Base-by-base conservation (phyloP, 2,329 filamentous ascomycete species). In the Paracoccidioides lutzii region DNA sequence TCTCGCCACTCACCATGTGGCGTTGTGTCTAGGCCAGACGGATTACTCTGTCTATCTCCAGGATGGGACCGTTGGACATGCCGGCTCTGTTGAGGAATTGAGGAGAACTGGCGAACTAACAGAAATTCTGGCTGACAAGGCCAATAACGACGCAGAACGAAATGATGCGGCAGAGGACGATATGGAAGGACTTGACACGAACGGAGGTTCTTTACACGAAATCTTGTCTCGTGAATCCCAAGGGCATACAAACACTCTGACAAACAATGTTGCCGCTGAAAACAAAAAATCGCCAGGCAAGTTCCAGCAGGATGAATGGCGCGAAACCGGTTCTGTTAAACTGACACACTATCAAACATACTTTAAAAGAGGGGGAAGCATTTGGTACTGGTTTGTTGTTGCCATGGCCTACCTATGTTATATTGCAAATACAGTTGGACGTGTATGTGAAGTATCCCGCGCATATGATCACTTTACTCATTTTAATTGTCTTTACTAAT, bases 1-100 rank as follows among this genome's bases (percentile, higher is more conserved):
- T 50, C 73, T 93, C 3, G 88, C 90, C 32, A 93, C 88, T 0
- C 88, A 93, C 64, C 87, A 91, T 62, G 83, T 90, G 22, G 81
- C 81, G 3, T 76, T 91, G 1, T 85, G 83, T 60, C 77, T 87
- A 56, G 76, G 85, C 10, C 81, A 80, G 64, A 82, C 88, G 5
- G 86, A 86, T 62, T 91, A 87, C 61, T 76, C 87, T 5, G 83
- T 90, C 4, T 80, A 88, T 59, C 78, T 93, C 1, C 83, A 81
- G 22, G 81, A 88, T 54, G 88, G 87, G 7, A 76, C 74, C 5
- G 78, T 86, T 7, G 74, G 83, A 43, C 75, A 85, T 60, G 78
- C 82, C 2, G 87, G 86, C 0, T 70, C 82, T 0, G 73, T 87
- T 1, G 78, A 81, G 0, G 83, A 89, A n/a, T 64, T 79, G 15